Base-by-base conservation (phyloP, 2,329 filamentous ascomycete genomes). In the Aspergillus latus region DNA sequence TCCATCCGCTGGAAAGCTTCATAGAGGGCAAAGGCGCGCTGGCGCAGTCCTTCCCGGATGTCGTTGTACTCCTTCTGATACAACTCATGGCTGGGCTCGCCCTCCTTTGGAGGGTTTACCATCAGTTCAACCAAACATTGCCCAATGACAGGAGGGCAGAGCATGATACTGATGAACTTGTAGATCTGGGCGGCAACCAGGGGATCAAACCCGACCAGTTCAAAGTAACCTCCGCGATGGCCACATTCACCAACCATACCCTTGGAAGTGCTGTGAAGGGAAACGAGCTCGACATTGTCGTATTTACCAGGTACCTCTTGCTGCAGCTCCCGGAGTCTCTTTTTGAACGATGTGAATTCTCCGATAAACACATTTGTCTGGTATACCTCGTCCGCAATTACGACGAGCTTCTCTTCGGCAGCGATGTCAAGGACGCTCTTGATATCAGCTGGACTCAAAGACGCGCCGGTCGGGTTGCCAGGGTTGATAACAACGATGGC, bases 231-330 rank as follows among this genome's bases (percentile, higher is more conserved):
- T 66, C 93, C 94, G 62, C 94, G 90, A 80, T 99, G 94, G 51
- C 94, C 94, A 74, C 94, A 99, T 80, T 99, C 94, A 71, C 94
- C 94, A 7, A 97, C 90, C 92, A 99, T 97, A 68, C 94, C 94
- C 84, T 99, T 99, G 72, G 91, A 96, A 54, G 95, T 83, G 68
- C 88, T 93, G 82, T 99, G 93, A 63, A 99, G 82, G 51, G 91
- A 96, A 48, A 88, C 93, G 57, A 99, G 85, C 79, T 97, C 92
- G 58, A 99, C 80, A 64, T 84, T 74, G 75, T 96, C 89, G 77
- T 91, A 97, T 72, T 86, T 87, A 68, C 86, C 89, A 1, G 88
- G 84, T 44, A 81, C 76, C 70, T 88, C 78, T 73, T 88, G 81
- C 75, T 97, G 93, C 68, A 97, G 79, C 65, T 88, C 71, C 61